phyloP scores from a whole-genome alignment of 192 early-diverging fungal genomes.

The Rhizophagus sp. region DNA sequence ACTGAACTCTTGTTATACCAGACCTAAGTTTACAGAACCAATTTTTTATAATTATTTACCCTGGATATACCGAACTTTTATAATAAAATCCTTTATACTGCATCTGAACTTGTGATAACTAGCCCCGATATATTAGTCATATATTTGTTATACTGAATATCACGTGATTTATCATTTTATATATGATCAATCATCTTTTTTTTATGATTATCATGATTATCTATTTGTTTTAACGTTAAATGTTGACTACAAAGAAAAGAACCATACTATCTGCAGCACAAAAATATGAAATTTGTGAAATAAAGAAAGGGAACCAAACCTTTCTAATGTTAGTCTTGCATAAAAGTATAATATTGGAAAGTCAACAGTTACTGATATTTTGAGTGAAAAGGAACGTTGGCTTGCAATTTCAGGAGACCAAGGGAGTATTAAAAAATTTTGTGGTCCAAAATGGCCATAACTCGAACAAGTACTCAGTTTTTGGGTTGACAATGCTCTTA shows the following conservation, averaged over 20 bases:
- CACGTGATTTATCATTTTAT: too few species aligned
- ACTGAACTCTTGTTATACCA: not conserved
- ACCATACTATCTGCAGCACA: too few species aligned
- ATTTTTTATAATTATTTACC: conserved; percentile 6
- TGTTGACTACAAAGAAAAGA: too few species aligned
- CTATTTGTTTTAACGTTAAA: too few species aligned
- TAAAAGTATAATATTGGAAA: not conserved
- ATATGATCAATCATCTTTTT: too few species aligned
- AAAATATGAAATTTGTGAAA: too few species aligned
- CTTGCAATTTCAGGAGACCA: not conserved
- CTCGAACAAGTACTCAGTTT: not conserved
- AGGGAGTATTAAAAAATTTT: not conserved
- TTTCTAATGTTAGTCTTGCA: not conserved
- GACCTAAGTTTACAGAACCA: not conserved
- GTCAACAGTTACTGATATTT: conserved; percentile 2
- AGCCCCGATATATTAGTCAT: too few species aligned
- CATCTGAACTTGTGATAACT: not conserved
- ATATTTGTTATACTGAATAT: too few species aligned
- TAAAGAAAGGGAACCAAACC: too few species aligned
- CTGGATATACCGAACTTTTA: not conserved
- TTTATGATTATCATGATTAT: too few species aligned
- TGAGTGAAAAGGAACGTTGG: not conserved
- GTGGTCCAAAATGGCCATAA: not conserved
- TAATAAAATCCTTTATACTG: conserved; percentile 1
- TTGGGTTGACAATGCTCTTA: conserved; percentile 14